These are phyloP conservation scores for Ogataea neopini DNA, from an alignment of 805 yeast species.

Conservation along the genomic window DNA sequence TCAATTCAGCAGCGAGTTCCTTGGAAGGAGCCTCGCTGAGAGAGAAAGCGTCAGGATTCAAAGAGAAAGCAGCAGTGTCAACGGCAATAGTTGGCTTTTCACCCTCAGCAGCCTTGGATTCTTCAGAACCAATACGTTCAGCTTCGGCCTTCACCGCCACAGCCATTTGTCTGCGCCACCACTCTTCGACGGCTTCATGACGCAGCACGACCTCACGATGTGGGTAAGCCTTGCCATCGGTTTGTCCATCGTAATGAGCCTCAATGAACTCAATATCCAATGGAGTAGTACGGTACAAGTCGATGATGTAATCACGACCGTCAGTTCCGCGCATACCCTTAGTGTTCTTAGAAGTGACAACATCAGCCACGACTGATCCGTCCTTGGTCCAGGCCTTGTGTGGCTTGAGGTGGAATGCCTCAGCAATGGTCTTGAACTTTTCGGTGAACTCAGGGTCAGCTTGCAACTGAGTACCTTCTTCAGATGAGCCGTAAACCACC, in stretches of 20 bases:
- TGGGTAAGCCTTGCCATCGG: conserved; percentile 63
- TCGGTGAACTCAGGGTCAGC: conserved; percentile 54
- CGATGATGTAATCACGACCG: conserved; percentile 80
- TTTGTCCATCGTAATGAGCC: conserved; percentile 44
- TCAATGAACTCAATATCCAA: conserved; percentile 78
- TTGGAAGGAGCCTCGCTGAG: conserved; percentile 42
- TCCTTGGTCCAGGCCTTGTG: conserved; percentile 57
- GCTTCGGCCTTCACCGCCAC: conserved; percentile 50
- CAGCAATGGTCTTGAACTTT: conserved; percentile 61
- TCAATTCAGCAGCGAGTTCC: conserved; percentile 37
- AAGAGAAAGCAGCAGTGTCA: conserved; percentile 52
- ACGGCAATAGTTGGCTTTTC: conserved; percentile 51
- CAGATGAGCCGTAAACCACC: conserved; percentile 75
- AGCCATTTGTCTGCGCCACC: conserved; percentile 77
- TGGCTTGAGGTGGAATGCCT: conserved; percentile 73
- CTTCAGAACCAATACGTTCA: conserved; percentile 39
- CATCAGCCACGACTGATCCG: conserved; percentile 44
- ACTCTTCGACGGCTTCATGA: conserved; percentile 85
- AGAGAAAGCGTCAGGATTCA: conserved; percentile 80
- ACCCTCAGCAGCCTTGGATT: conserved; percentile 12
- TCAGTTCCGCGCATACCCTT: conserved; percentile 88
- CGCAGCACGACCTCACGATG: conserved; percentile 78
- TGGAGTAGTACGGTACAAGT: conserved; percentile 82
- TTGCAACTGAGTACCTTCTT: conserved; percentile 52
- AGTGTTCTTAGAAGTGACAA: conserved; percentile 72